Conservation (phyloP, 1,139 yeast species). For the Pichia sorboxylosa region DNA sequence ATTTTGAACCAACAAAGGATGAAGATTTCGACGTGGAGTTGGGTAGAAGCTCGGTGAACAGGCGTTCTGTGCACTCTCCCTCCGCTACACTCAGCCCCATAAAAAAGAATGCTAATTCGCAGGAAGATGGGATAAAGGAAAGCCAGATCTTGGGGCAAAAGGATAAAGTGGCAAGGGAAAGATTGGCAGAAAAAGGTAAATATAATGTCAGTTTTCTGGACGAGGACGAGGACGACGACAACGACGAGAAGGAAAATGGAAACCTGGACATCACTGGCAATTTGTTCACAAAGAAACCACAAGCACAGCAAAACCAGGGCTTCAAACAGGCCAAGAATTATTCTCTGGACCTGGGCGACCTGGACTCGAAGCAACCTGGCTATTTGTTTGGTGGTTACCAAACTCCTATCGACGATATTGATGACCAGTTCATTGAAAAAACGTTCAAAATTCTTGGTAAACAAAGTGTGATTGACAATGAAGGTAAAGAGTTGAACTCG, state of each 20-base stretch:
- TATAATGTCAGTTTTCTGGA: neutral
- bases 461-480: conserved; percentile 7
- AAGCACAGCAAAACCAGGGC: neutral
- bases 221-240: conserved; percentile 1
- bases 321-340: neutral
- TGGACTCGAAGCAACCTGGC: neutral
- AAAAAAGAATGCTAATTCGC: conserved; percentile 9
- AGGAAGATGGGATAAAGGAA: conserved; percentile 15
- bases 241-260: conserved; percentile 4
- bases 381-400: neutral
- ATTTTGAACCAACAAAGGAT: conserved; percentile 10
- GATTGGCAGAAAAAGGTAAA: neutral
- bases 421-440: conserved; percentile 13
- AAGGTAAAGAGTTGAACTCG: conserved; percentile 7
- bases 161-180: neutral
- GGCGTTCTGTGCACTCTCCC: neutral
- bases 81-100: conserved; percentile 17
- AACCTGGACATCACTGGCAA: neutral
- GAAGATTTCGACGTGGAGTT: conserved; percentile 4
- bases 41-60: conserved; percentile 11
- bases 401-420: conserved; percentile 12
- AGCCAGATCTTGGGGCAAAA: conserved; percentile 18
- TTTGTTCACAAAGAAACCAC: neutral
- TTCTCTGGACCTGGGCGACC: neutral
- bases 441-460: conserved; percentile 18